Base-by-base conservation (phyloP, 2,329 filamentous ascomycete species). In the Pseudocercospora crystallina region DNA sequence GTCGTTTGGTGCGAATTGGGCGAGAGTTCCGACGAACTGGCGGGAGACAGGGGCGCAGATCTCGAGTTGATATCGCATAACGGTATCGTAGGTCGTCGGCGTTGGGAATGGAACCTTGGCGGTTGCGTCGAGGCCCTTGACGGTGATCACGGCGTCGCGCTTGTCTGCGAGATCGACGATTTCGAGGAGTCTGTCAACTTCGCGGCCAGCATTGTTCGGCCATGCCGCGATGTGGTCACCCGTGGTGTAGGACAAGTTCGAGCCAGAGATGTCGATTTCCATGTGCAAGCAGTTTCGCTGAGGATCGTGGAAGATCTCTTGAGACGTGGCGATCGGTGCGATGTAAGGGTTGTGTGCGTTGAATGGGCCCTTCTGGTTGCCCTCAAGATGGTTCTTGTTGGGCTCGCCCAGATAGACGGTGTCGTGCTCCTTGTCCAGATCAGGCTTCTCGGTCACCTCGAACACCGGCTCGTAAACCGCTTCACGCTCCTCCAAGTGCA, bases 101-200 rank as follows among this genome's bases (percentile, higher is more conserved):
- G 91, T 91, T 13, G 95, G 95, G 77, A 99, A 97, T 7, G 94
- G 94, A 39, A 99, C 90, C 76, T 96, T 97, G 61, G 94, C 90
- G 8, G 94, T 97, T 37, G 91, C 85, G 72, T 99, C 95, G 35
- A 96, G 82, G 51, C 89, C 85, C 76, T 95, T 96, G 70, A 99
- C 85, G 57, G 82, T 84, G 70, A 99, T 85, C 50, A 97, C 92
- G 1, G 79, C 80, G 72, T 96, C 76, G 54, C 86, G 84, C 77
- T 96, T 95, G 20, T 84, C 79, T 43, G 77, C 74, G 35, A 96
- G 81, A 56, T 83, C 90, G 58, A 95, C 80, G 47, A 94, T 80
- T 62, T 84, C 80, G 59, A 99, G 76, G 74, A 99, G 90, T 47
- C 90, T 84, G 65, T 97, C 90, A 39, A 96, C 92, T 71, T 97